Base-by-base conservation (phyloP, 176 grass and related monocot genomes). In the Cocos nucifera region DNA sequence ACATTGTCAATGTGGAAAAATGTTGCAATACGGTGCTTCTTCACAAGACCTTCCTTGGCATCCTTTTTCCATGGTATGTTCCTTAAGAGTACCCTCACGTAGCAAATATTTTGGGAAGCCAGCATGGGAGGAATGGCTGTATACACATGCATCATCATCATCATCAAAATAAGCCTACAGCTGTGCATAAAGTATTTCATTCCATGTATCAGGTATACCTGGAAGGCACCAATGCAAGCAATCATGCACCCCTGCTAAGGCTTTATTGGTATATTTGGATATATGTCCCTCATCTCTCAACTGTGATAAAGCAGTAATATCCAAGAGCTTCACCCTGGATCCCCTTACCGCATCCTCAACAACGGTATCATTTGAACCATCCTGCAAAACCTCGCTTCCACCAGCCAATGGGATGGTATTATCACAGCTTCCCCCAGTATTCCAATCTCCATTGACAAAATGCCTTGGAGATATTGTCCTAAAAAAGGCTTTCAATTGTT, bases 161-260 rank as follows among this genome's bases (percentile, higher is more conserved):
- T 44, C 35, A 44, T 8, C 1, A 44, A 44, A 35, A 44, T 44
- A 10, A 14, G 35, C 35, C 74, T 95, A 95, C 73, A 89, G 76
- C 54, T 87, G 93, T 68, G 84, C 87, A 78, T 82, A 89, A 53
- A 98, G 93, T 57, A 98, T 81, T 63, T 98, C 93, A 52, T 98
- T 98, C 93, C 93, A 98, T 51, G 69, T 77, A 54, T 92, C 93
- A 50, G 93, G 93, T 80, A 98, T 69, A 29, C 93, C 87, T 51
- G 93, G 93, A 70, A 98, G 83, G 60, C 93, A 98, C 93, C 93
- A 98, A 65, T 98, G 93, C 70, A 98, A 89, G 67, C 93, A 98
- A 70, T 98, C 93, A 20, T 80, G 77, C 3, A 83, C 75, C n/a
- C 84, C 79, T 17, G 75, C 74, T 4, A 55, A 74, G 9, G 76